These are phyloP conservation scores for Candida suzukii DNA, from an alignment of 805 yeast species.

Conservation along the genomic window DNA sequence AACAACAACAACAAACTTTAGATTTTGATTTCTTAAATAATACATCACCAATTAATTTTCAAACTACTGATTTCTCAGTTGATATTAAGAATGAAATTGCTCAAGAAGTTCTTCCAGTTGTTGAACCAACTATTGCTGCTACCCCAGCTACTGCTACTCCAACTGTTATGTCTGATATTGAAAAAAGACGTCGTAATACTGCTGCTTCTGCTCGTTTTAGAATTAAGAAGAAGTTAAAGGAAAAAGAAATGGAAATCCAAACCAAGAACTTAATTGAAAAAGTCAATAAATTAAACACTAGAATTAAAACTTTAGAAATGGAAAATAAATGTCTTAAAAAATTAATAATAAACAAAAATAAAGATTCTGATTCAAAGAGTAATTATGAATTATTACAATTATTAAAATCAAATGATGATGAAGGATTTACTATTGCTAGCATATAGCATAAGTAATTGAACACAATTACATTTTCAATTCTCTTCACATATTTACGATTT, in stretches of 20 bases:
- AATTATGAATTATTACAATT: constrained; percentile 5
- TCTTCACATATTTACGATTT: no score
- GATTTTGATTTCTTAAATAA: not conserved
- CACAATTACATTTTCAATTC: no score
- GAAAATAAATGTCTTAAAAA: constrained; percentile 54
- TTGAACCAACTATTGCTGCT: not conserved
- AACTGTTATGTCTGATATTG: constrained; percentile 12
- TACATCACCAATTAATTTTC: not conserved
- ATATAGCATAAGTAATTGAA: no score
- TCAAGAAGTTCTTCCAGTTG: not conserved
- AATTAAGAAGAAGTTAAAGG: constrained; percentile 52
- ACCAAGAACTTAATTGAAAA: constrained; percentile 35
- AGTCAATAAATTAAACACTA: constrained; percentile 36
- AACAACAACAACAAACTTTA: no score
- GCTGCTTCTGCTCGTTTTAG: constrained; percentile 63
- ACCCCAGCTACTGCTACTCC: not conserved
- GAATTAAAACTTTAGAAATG: constrained; percentile 49
- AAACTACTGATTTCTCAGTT: not conserved
- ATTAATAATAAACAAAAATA: constrained; percentile 41
- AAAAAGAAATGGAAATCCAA: constrained; percentile 49
- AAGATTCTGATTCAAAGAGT: constrained; percentile 1
- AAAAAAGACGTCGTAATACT: constrained; percentile 53
- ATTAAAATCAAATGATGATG: constrained; percentile 1
- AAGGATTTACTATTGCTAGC: constrained; percentile 3
- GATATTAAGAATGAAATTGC: not conserved